Evolutionary conservation across 2,329 filamentous ascomycete species (phyloP).

Genomic region (Allantophomopsis cytisporea): DNA sequence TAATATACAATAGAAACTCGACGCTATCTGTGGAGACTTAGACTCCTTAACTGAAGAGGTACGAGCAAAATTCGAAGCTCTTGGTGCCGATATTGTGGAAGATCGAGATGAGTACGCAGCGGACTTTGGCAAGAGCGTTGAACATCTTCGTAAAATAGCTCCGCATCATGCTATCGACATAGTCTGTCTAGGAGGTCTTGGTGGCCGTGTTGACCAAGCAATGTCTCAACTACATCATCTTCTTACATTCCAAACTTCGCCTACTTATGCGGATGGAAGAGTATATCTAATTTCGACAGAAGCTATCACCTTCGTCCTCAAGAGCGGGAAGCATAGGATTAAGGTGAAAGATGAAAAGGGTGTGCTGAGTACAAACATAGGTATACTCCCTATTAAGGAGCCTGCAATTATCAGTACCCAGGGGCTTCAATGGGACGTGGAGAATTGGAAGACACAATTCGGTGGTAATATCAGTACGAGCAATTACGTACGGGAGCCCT

Average conservation of each 20-base stretch:
- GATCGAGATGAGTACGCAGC: conserved; percentile 78
- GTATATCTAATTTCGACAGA: conserved; percentile 73
- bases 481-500: conserved; percentile 55
- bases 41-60: conserved; percentile 63
- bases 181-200: conserved; percentile 73
- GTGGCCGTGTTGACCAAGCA: conserved; percentile 85
- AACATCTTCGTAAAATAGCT: conserved; percentile 34
- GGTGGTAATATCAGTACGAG: conserved; percentile 66
- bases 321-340: conserved; percentile 53
- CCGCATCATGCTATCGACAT: conserved; percentile 36
- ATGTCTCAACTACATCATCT: conserved; percentile 82
- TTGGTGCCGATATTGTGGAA: conserved; percentile 46
- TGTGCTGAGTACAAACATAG: conserved; percentile 65
- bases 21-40: conserved; percentile 77
- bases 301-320: conserved; percentile 73
- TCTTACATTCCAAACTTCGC: conserved; percentile 39
- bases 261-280: conserved; percentile 32
- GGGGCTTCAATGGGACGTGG: conserved; percentile 86
- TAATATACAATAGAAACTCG: conserved; percentile 31
- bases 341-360: conserved; percentile 29
- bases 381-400: conserved; percentile 76
- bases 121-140: conserved; percentile 77
- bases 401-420: conserved; percentile 63
- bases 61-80: conserved; percentile 28
- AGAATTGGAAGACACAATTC: conserved; percentile 65